Evolutionary conservation across 495 filamentous ascomycete genomes (phyloP).

Genomic region (Talaromyces wortmannii): DNA sequence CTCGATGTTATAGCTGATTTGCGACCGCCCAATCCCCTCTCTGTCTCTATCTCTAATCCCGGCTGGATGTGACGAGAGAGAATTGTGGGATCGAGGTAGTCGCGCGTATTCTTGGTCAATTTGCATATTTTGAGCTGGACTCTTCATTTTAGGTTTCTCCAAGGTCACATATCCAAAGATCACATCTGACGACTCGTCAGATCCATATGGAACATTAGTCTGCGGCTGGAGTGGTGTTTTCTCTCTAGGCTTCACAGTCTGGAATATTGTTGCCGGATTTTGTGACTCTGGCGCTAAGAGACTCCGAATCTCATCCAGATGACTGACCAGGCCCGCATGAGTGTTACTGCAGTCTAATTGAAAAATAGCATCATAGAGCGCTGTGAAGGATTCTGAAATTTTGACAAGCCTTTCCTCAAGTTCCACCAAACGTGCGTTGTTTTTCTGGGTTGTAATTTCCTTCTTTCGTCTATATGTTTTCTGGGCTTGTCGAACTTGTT

Average conservation of each 20-base stretch:
- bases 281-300: neutral
- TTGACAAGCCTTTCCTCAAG: constrained; percentile 58
- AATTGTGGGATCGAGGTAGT: neutral
- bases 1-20: neutral
- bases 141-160: neutral
- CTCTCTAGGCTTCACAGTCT: neutral
- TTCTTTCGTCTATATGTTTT: constrained; percentile 77
- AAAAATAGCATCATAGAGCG: constrained; percentile 51
- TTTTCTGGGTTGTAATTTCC: constrained; percentile 64
- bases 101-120: neutral
- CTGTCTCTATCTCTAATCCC: neutral
- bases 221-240: neutral
- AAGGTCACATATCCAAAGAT: neutral
- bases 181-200: neutral
- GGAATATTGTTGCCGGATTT: neutral
- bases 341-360: constrained; percentile 20
- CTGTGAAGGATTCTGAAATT: constrained; percentile 61
- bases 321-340: neutral
- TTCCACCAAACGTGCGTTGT: constrained; percentile 55
- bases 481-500: constrained; percentile 78
- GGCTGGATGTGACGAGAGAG: neutral
- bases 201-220: neutral
- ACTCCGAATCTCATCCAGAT: neutral
- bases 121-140: neutral
- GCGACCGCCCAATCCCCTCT: neutral